Evolutionary conservation across 2,329 filamentous ascomycete species (phyloP).

Genomic region (Hymenoscyphus infarciens): DNA sequence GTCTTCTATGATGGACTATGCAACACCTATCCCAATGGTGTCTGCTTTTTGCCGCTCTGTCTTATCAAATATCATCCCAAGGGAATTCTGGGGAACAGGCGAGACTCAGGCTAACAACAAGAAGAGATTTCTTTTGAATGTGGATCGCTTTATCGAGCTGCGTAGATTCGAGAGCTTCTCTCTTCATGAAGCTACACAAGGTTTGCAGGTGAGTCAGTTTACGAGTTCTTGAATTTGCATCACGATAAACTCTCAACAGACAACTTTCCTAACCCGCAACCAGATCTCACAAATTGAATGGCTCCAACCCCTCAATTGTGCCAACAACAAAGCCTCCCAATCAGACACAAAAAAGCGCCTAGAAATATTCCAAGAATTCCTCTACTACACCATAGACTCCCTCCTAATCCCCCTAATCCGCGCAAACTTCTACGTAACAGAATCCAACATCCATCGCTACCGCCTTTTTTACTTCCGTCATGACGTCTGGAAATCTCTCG

Average conservation of each 20-base stretch:
- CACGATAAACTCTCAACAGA: background rate
- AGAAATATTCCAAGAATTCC: slow-evolving; percentile 77
- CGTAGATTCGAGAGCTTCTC: slow-evolving; percentile 78
- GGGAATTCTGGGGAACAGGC: slow-evolving; percentile 67
- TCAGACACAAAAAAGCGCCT: slow-evolving; percentile 72
- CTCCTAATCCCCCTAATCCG: slow-evolving; percentile 82
- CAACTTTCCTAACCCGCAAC: slow-evolving; percentile 9
- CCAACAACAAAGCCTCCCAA: slow-evolving; percentile 55
- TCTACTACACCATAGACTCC: slow-evolving; percentile 93
- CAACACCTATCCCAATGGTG: slow-evolving; percentile 64
- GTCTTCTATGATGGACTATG: slow-evolving; percentile 55
- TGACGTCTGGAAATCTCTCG: slow-evolving; percentile 78
- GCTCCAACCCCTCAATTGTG: slow-evolving; percentile 57
- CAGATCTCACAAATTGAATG: slow-evolving; percentile 69
- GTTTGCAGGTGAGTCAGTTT: slow-evolving; percentile 59
- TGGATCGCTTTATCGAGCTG: slow-evolving; percentile 75
- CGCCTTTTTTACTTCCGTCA: slow-evolving; percentile 91
- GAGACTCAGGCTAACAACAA: slow-evolving; percentile 57
- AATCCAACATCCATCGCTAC: slow-evolving; percentile 77
- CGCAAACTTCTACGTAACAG: slow-evolving; percentile 90
- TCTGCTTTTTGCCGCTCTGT: slow-evolving; percentile 85
- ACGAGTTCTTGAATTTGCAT: background rate
- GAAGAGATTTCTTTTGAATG: slow-evolving; percentile 54
- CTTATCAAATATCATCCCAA: slow-evolving; percentile 68
- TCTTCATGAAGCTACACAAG: slow-evolving; percentile 73